Conservation (phyloP, 2,329 filamentous ascomycete genomes). For the Hymenoscyphus scutula region DNA sequence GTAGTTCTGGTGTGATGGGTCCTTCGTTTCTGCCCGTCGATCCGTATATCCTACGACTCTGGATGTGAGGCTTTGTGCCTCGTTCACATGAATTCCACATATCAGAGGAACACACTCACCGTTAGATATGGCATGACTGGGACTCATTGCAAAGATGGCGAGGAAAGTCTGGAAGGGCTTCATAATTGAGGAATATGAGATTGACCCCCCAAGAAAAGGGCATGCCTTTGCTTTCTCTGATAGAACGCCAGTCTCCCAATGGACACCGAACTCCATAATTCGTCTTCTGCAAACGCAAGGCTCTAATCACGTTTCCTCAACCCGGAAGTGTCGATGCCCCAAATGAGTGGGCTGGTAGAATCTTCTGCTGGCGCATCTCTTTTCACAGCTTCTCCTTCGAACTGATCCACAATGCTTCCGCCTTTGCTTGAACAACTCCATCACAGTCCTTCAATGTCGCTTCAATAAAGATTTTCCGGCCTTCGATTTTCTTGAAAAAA, state of each 20-base stretch:
- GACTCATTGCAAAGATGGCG: neutral
- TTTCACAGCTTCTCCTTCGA: neutral
- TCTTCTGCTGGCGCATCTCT: neutral
- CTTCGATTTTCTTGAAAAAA: neutral
- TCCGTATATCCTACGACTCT: no score
- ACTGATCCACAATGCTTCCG: conserved; percentile 3
- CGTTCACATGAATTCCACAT: no score
- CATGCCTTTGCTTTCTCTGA: neutral
- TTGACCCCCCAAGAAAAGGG: neutral
- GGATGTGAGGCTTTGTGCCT: no score
- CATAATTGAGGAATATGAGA: neutral
- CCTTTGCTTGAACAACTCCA: neutral
- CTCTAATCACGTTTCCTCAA: no score
- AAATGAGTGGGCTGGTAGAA: neutral
- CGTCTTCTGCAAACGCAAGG: no score
- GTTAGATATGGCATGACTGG: no score
- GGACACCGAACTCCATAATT: no score
- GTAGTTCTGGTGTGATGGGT: no score
- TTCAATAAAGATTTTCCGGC: neutral
- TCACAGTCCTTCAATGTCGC: neutral
- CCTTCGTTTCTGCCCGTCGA: no score
- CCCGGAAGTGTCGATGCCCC: neutral
- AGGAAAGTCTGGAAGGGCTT: neutral
- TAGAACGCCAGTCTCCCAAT: no score
- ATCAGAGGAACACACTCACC: no score